Evolutionary conservation across 2,329 filamentous ascomycete genomes (phyloP).

Genomic region (Aspergillus quadrilineatus): DNA sequence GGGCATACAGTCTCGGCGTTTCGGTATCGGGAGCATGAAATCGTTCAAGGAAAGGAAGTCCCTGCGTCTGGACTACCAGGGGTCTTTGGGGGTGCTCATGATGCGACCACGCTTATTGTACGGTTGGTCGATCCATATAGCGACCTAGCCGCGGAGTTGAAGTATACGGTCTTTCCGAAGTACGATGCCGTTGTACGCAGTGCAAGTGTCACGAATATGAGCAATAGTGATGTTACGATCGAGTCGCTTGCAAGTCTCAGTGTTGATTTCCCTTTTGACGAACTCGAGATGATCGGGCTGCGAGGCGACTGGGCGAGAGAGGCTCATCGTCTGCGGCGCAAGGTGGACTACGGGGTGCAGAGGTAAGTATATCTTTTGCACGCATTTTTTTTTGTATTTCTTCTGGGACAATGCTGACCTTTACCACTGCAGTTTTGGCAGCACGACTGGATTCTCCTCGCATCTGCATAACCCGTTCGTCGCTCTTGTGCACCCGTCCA

Average conservation of each 20-base stretch:
- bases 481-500: constrained; percentile 54
- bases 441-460: constrained; percentile 61
- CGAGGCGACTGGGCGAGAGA: constrained; percentile 65
- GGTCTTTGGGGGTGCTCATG: constrained; percentile 56
- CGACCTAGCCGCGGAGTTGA: constrained; percentile 57
- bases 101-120: constrained; percentile 61
- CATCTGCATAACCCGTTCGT: constrained; percentile 66
- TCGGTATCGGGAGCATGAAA: constrained; percentile 57
- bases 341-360: constrained; percentile 57
- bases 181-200: constrained; percentile 63
- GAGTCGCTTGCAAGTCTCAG: constrained; percentile 62
- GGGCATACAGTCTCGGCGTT: constrained; percentile 62
- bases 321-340: constrained; percentile 54
- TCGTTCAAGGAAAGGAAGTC: constrained; percentile 56
- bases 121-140: constrained; percentile 60
- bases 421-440: constrained; percentile 54
- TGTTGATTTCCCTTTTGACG: constrained; percentile 59
- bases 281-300: constrained; percentile 63
- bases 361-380: constrained; percentile 40
- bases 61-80: constrained; percentile 56
- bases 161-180: constrained; percentile 63
- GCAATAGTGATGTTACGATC: constrained; percentile 53
- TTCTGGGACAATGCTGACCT: not conserved
- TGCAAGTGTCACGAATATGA: constrained; percentile 61
- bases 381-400: not conserved